Evolutionary conservation across 495 filamentous ascomycete genomes (phyloP), one percentile per base, ranked within the genome.

Genomic region (Podospora bellae-mahoneyi): DNA sequence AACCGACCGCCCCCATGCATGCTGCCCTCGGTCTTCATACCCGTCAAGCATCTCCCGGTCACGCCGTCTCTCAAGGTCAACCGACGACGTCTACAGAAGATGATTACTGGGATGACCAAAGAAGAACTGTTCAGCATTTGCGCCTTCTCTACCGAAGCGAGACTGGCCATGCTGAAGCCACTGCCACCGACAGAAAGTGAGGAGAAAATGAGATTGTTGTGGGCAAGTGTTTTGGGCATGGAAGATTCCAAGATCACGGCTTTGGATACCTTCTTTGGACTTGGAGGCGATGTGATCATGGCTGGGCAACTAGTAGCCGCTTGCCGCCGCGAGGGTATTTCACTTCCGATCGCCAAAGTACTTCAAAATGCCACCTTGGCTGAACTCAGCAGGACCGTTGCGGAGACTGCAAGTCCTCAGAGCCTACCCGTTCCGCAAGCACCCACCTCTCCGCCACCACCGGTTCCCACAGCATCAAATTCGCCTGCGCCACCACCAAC

Each of bases 1-100:
- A 76, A 78, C 62, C 70, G 63, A 3, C 62, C 79, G n/a, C 70
- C 79, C 0, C 74, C 73, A 7, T 67, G 73, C 27, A 75, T 78
- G 76, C 68, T 81, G 15, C 82, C 80, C 3, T 73, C 78, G 20
- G 78, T 76, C 3, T 84, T 78, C 56, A 75, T 84, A 27, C 82
- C 82, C 1, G 76, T 83, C 60, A 78, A 75, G 60, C 70, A 77
- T 60, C 72, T 84, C 34, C 82, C 82, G 1, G 64, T 82, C 20
- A 83, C 80, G 15, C 70, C 78, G 3, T 80, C 80, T 0, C 72
- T 84, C 60, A 78, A 82, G 63, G 74, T 82, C 56, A 78, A 82
- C 62, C 73, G 77, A 28, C 69, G 76, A 7, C 74, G 79, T 19
- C 76, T 84, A 13, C 79, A 80, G 65, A 77, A 76, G 57, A 74